These are phyloP conservation scores for Calonectria fujianensis DNA, from an alignment of 2,329 filamentous ascomycete species.

Conservation along the genomic window DNA sequence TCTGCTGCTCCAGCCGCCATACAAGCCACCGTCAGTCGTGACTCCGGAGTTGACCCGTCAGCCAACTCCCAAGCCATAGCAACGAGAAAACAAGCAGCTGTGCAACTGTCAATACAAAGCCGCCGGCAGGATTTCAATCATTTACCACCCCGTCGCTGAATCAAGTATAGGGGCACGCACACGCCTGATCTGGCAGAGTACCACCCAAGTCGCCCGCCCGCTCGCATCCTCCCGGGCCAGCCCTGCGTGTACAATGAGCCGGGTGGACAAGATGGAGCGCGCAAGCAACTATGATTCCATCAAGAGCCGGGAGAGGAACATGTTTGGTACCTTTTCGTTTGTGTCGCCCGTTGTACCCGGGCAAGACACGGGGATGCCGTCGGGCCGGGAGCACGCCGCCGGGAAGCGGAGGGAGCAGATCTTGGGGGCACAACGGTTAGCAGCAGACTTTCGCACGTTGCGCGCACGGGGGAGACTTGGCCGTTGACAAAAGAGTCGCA, in stretches of 20 bases:
- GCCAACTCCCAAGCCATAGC: background rate
- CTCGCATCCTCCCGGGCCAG: background rate
- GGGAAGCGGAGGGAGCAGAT: conserved; percentile 21
- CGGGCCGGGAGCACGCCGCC: background rate
- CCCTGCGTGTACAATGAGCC: background rate
- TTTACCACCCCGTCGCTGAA: background rate
- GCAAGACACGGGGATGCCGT: background rate
- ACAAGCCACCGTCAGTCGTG: background rate
- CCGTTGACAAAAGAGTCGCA: background rate
- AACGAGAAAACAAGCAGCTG: background rate
- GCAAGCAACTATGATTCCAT: conserved; percentile 15
- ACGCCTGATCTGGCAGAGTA: background rate
- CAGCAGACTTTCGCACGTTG: background rate
- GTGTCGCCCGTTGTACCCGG: conserved; percentile 1
- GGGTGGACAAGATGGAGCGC: conserved; percentile 22
- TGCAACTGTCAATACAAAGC: background rate
- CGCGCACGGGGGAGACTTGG: background rate
- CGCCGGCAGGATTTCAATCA: background rate
- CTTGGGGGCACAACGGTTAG: conserved; percentile 24
- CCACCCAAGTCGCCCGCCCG: background rate
- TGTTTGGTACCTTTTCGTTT: conserved; percentile 21
- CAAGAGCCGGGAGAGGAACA: conserved; percentile 18
- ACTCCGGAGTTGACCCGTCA: conserved; percentile 12
- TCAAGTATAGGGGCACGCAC: background rate
- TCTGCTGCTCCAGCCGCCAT: background rate